These are phyloP conservation scores for Capronia epimyces DNA, from an alignment of 2,329 filamentous ascomycete species.

Conservation along the genomic window DNA sequence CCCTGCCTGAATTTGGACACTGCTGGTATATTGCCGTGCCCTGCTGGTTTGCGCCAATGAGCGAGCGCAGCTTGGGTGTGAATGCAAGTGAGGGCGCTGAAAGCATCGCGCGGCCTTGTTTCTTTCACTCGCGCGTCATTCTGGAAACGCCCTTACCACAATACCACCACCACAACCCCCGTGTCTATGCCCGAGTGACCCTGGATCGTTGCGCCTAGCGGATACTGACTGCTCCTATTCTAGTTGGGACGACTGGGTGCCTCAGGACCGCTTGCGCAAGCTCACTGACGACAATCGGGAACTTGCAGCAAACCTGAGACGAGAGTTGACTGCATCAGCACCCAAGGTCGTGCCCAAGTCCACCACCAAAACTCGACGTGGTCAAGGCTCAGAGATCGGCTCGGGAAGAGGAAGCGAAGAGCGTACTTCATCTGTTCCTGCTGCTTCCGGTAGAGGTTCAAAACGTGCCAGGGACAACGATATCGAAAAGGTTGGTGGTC, in stretches of 20 bases:
- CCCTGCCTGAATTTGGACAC: background rate
- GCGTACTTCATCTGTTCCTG: slow-evolving; percentile 40
- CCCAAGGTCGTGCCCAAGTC: slow-evolving; percentile 26
- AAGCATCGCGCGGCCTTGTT: background rate
- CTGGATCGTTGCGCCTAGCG: background rate
- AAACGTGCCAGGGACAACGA: slow-evolving; percentile 45
- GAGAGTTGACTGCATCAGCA: slow-evolving; percentile 34
- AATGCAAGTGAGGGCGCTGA: background rate
- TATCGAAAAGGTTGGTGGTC: slow-evolving; percentile 42
- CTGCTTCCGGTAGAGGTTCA: slow-evolving; percentile 40
- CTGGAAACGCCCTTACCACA: background rate
- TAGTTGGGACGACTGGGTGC: slow-evolving; percentile 97
- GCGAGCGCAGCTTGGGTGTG: background rate
- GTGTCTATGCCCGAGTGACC: background rate
- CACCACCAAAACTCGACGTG: slow-evolving; percentile 30
- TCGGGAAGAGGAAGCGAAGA: slow-evolving; percentile 44
- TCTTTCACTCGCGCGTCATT: background rate
- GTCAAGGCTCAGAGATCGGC: slow-evolving; percentile 38
- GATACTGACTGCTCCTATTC: slow-evolving; percentile 12
- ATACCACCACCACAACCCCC: background rate
- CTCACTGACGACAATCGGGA: slow-evolving; percentile 93
- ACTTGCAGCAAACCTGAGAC: slow-evolving; percentile 56
- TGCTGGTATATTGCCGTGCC: background rate
- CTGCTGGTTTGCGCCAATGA: background rate
- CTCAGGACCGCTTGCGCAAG: slow-evolving; percentile 87